Conservation (phyloP, 106 monocot genomes). For the Dactylorhiza incarnata region DNA sequence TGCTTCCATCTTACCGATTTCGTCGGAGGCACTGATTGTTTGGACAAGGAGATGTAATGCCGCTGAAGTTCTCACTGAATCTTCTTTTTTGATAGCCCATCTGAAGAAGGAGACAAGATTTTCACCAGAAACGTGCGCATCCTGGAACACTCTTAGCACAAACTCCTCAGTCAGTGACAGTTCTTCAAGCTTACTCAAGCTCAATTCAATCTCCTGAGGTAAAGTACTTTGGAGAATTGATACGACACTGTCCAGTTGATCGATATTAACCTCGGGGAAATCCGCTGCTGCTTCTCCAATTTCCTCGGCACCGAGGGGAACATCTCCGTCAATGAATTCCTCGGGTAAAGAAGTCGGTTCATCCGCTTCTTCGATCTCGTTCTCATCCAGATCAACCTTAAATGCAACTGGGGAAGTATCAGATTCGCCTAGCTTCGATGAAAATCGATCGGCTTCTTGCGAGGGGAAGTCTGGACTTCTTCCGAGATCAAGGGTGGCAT, state of each 20-base stretch:
- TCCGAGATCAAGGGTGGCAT: not conserved
- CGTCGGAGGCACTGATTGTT: slow-evolving; percentile 17
- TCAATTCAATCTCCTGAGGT: slow-evolving; percentile 20
- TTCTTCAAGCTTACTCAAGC: slow-evolving; percentile 39
- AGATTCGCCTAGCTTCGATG: not conserved
- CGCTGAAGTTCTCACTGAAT: slow-evolving; percentile 16
- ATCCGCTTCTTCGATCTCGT: not conserved
- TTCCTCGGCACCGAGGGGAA: slow-evolving; percentile 7
- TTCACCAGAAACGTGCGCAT: slow-evolving; percentile 14
- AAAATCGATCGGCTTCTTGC: not conserved
- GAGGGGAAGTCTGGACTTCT: not conserved
- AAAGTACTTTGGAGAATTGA: slow-evolving; percentile 26
- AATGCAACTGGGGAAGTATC: not conserved
- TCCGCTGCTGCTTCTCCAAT: slow-evolving; percentile 3
- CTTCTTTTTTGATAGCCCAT: slow-evolving; percentile 30
- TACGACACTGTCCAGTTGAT: slow-evolving; percentile 36
- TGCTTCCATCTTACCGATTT: slow-evolving; percentile 36
- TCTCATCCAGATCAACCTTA: not conserved
- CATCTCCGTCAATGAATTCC: slow-evolving; percentile 12
- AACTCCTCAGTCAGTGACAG: slow-evolving; percentile 45
- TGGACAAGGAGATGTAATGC: slow-evolving; percentile 37
- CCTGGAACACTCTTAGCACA: slow-evolving; percentile 41
- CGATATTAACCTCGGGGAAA: slow-evolving; percentile 19
- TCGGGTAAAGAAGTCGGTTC: slow-evolving; percentile 24
- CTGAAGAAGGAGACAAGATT: slow-evolving; percentile 58